Conservation (phyloP, 2,329 filamentous ascomycete genomes). For the Aureobasidium vineae region DNA sequence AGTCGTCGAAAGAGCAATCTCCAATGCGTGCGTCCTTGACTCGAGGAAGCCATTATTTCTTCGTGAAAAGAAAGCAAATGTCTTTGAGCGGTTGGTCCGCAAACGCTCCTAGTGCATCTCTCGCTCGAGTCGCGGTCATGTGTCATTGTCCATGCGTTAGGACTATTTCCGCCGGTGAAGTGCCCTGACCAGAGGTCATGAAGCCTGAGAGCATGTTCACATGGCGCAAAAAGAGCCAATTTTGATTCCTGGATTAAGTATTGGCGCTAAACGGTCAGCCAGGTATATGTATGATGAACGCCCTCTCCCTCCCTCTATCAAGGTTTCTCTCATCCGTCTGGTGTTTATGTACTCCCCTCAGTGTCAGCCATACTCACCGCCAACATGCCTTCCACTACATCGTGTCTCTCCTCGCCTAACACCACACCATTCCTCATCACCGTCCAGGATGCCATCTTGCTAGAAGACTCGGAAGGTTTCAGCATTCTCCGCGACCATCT, state of each 20-base stretch:
- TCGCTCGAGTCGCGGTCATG: conserved; percentile 21
- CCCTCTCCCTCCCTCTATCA: conserved; percentile 20
- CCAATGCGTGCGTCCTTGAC: background rate
- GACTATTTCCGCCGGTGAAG: conserved; percentile 20
- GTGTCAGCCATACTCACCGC: background rate
- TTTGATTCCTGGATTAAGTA: conserved; percentile 10
- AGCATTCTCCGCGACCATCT: conserved; percentile 46
- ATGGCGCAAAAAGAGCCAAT: conserved; percentile 20
- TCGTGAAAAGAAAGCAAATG: conserved; percentile 4
- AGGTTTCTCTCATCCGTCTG: conserved; percentile 12
- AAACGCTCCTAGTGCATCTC: conserved; percentile 18
- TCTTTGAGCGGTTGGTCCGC: conserved; percentile 17
- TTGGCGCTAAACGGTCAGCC: conserved; percentile 22
- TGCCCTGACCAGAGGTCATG: conserved; percentile 19
- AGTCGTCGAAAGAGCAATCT: background rate
- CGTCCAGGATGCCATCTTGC: conserved; percentile 42
- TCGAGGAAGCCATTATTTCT: background rate
- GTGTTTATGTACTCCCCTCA: conserved; percentile 6
- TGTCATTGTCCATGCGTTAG: conserved; percentile 21
- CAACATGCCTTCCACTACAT: conserved; percentile 21
- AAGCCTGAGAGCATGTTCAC: conserved; percentile 21
- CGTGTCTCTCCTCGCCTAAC: conserved; percentile 30
- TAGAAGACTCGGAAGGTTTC: conserved; percentile 46
- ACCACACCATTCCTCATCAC: conserved; percentile 46
- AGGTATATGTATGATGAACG: conserved; percentile 17